Evolutionary conservation across 345 rosid genomes (phyloP), one percentile per base, ranked within the genome.

Genomic region (Lumnitzera littorea): DNA sequence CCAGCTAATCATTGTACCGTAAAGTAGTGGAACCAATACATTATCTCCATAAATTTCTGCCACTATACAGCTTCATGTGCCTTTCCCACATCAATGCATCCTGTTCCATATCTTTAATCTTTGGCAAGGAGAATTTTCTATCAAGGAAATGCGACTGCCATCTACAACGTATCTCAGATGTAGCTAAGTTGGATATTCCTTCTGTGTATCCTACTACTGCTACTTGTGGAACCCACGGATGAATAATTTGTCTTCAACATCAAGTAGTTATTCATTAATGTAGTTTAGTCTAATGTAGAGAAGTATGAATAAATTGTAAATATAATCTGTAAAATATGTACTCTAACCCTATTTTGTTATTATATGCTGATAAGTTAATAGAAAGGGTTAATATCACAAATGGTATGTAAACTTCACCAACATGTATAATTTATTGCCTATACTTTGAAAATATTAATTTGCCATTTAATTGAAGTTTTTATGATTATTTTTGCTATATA

Each of bases 101-200:
- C 56, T 71, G 56, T 53, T 76, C 80, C 76, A 71, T 75, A 20
- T 56, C 73, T 25, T 55, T 69, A n/a, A n/a, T n/a, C n/a, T n/a
- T n/a, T n/a, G n/a, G n/a, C n/a, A 20, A 76, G 16, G 60, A 50
- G 56, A 76, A 65, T 6, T 53, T 62, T 11, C 71, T 68, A 8
- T 71, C 73, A 0, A 71, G 66, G 46, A 71, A 49, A 15, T 68
- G 63, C 52, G 61, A 68, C 1, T 71, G 53, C 76, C 80, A 76
- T 12, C 53, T 47, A 50, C 73, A 61, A 51, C 80, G 51, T 16
- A 76, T 62, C 55, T 76, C 74, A 0, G 52, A 71, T 20, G 70
- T 15, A 2, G 48, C 64, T 54, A 71, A 14, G 50, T 64, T 68
- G 5, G 80, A 9, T 3, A 68, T 0, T 48, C 80, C 64, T 54